Percentiles rank a stretch among this genome's conserved stretches.
phyloP scores from a whole-genome alignment of 2,329 filamentous ascomycete species.

The Colletotrichum karsti region DNA sequence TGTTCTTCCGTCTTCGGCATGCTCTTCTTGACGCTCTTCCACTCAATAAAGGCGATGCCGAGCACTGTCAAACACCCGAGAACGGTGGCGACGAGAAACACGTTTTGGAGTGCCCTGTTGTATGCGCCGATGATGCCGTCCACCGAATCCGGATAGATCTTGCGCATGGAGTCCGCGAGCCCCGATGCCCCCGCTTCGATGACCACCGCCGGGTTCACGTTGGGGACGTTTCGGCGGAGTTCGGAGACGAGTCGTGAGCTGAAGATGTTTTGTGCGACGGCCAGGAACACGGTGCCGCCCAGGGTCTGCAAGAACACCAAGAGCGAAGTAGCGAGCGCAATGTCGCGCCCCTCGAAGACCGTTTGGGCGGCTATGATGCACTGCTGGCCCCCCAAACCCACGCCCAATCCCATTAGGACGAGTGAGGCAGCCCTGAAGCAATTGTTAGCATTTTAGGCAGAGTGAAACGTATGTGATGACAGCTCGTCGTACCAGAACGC shows the following conservation, averaged over 20 bases:
- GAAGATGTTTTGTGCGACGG: slow-evolving; percentile 22
- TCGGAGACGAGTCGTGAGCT: slow-evolving; percentile 6
- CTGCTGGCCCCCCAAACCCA: slow-evolving; percentile 7
- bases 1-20: background rate
- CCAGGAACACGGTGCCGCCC: slow-evolving; percentile 10
- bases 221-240: slow-evolving; percentile 11
- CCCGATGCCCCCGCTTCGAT: slow-evolving; percentile 15
- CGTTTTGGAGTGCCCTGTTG: slow-evolving; percentile 55
- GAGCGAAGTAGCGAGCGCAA: slow-evolving; percentile 17
- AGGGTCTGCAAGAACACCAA: slow-evolving; percentile 20
- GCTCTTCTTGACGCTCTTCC: slow-evolving; percentile 19
- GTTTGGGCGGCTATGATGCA: slow-evolving; percentile 22
- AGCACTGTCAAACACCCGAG: slow-evolving; percentile 2
- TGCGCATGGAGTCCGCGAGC: background rate
- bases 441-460: background rate
- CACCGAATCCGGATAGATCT: slow-evolving; percentile 29
- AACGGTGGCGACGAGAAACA: slow-evolving; percentile 55
- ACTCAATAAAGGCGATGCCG: slow-evolving; percentile 21
- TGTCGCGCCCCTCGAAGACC: slow-evolving; percentile 18
- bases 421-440: slow-evolving; percentile 8
- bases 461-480: background rate
- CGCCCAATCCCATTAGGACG: background rate
- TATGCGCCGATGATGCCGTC: slow-evolving; percentile 55
- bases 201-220: slow-evolving; percentile 5
- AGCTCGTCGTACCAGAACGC: slow-evolving; percentile 3